Base-by-base conservation (phyloP, 2,329 filamentous ascomycete species). In the Helotiales sp. region DNA sequence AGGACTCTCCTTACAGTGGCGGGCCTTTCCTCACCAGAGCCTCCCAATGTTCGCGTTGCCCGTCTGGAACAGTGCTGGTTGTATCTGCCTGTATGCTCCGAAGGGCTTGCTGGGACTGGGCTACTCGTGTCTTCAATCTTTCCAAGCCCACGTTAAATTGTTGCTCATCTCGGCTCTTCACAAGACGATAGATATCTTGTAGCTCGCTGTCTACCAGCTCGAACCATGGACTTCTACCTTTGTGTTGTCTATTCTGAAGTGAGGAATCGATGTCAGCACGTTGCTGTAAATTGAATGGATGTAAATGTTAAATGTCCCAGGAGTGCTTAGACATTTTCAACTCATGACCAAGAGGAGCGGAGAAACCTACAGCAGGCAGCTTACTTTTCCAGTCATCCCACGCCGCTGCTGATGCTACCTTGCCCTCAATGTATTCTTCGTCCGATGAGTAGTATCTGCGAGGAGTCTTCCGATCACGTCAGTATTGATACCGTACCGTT, bases 151-250 rank as follows among this genome's bases (percentile, higher is more conserved):
- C 10, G 1, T 24, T 5, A 27, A 44, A 44, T 3, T 24, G 22
- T 9, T 44, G 40, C 40, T 44, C 22, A 15, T 44, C 9, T 12
- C 27, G 40, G 15, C 44, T 33, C n/a, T 55, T 34, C 9, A 58
- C 2, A 15, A 51, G 27, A 17, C 27, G 25, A 13, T 49, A 51
- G 7, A 58, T 58, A 4, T 48, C 38, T 19, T n/a, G 24, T 17
- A 58, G n/a, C 4, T 40, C 34, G n/a, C 19, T 33, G 38, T 58
- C 52, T 10, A 30, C 56, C 7, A 58, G 47, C 30, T 58, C 56
- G 25, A 58, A 58, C 36, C 38, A 55, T 24, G 34, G 46, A 13
- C 36, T 48, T 44, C 50, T 33, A 4, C 13, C 2, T n/a, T n/a
- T 25, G 13, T 30, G 6, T 19, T 9, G 22, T 2, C 17, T 15